A percentile compares a stretch with the other conserved stretches of the same genome.
phyloP scores from a whole-genome alignment of 2,329 filamentous ascomycete genomes.

The Aureobasidium sp. region DNA sequence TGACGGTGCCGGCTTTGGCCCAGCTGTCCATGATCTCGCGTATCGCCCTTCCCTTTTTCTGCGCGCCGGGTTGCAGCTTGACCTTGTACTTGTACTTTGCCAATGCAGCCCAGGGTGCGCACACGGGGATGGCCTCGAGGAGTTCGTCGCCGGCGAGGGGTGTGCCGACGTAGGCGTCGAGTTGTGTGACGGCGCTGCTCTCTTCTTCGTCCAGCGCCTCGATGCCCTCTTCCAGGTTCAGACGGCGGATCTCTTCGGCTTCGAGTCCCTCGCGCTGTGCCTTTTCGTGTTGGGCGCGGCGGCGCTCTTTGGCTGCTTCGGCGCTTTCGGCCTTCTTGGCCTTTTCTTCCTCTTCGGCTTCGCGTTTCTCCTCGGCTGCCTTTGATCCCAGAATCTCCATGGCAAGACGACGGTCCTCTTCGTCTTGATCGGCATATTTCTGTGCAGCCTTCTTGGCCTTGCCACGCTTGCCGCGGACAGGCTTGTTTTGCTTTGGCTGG shows the following conservation, averaged over 20 bases:
- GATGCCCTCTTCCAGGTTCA: conserved; percentile 50
- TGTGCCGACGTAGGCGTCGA: conserved; percentile 67
- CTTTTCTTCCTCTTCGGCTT: conserved; percentile 51
- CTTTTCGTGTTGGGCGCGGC: conserved; percentile 69
- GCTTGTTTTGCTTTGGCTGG: conserved; percentile 21
- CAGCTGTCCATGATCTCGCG: conserved; percentile 82
- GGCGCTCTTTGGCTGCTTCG: conserved; percentile 62
- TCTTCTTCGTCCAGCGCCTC: conserved; percentile 27
- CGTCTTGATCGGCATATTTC: conserved; percentile 91
- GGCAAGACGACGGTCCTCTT: conserved; percentile 78
- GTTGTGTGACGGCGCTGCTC: conserved; percentile 39
- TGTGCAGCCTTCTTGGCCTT: conserved; percentile 81
- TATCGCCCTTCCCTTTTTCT: conserved; percentile 91
- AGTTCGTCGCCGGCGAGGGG: conserved; percentile 78
- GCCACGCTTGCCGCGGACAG: conserved; percentile 61
- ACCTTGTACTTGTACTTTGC: conserved; percentile 81
- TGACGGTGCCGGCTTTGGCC: conserved; percentile 53
- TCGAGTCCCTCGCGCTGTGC: conserved; percentile 67
- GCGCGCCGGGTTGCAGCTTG: conserved; percentile 80
- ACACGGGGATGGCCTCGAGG: conserved; percentile 53
- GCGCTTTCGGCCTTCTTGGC: conserved; percentile 55
- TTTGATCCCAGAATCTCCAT: conserved; percentile 78
- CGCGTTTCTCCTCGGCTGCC: conserved; percentile 56
- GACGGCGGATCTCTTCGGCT: conserved; percentile 58
- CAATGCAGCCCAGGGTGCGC: conserved; percentile 55